phyloP scores from a whole-genome alignment of 1,284 basidiomycete species.

The Waitea zeae region DNA sequence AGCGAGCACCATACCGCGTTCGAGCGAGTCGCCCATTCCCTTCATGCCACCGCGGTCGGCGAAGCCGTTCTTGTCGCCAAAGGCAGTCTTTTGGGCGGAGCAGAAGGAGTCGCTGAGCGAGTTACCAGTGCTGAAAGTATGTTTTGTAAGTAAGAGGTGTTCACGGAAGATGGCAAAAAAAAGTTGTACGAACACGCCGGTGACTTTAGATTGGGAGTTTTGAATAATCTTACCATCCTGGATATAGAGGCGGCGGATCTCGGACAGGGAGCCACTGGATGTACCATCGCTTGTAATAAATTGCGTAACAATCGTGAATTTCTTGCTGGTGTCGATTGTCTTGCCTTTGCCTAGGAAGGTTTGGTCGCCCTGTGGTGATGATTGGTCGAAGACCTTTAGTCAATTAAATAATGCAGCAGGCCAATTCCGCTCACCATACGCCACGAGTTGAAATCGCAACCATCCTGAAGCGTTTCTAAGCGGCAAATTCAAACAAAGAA shows the following conservation, averaged over 20 bases:
- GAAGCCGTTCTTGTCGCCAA: slow-evolving; percentile 20
- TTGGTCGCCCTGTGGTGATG: slow-evolving; percentile 22
- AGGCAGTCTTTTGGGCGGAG: slow-evolving; percentile 18
- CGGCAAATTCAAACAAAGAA: too few species aligned
- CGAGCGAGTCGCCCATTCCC: slow-evolving; percentile 25
- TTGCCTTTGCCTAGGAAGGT: slow-evolving; percentile 26
- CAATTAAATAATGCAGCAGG: too few species aligned
- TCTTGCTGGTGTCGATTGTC: slow-evolving; percentile 27
- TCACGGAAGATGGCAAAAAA: not conserved
- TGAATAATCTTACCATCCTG: slow-evolving; percentile 31
- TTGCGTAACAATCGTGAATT: slow-evolving; percentile 27
- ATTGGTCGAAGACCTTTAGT: too few species aligned
- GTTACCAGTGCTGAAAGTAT: slow-evolving; percentile 14
- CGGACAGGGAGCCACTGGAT: slow-evolving; percentile 23
- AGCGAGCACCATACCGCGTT: slow-evolving; percentile 33
- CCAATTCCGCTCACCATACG: too few species aligned
- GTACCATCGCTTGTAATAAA: slow-evolving; percentile 30
- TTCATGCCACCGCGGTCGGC: slow-evolving; percentile 16
- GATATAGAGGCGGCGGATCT: slow-evolving; percentile 35
- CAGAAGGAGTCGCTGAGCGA: slow-evolving; percentile 22
- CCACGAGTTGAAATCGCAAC: slow-evolving; percentile 40
- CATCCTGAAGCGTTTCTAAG: too few species aligned
- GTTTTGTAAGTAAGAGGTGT: too few species aligned
- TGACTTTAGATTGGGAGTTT: slow-evolving; percentile 26
- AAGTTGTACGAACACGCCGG: slow-evolving; percentile 14